Evolutionary conservation across 495 filamentous ascomycete species (phyloP).

Genomic region (Gamarada debralockiae): DNA sequence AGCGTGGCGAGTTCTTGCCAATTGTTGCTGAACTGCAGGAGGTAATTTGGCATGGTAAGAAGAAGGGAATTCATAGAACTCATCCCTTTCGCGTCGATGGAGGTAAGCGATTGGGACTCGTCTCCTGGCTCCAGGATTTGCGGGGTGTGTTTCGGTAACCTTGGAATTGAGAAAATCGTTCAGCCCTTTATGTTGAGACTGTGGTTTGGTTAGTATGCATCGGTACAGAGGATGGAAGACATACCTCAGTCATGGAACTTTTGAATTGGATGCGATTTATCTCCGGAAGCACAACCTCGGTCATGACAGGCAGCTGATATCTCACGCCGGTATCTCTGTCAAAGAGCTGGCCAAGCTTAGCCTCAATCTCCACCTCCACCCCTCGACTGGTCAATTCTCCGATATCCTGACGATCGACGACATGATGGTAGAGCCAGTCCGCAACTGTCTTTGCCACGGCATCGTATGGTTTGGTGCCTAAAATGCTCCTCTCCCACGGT

Average conservation of each 20-base stretch:
- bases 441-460: slow-evolving; percentile 62
- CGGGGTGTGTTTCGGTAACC: slow-evolving; percentile 48
- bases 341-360: slow-evolving; percentile 79
- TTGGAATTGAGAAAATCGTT: slow-evolving; percentile 77
- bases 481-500: slow-evolving; percentile 73
- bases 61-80: slow-evolving; percentile 69
- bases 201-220: slow-evolving; percentile 5
- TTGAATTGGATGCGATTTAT: slow-evolving; percentile 55
- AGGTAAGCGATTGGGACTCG: slow-evolving; percentile 73
- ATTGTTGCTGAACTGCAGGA: slow-evolving; percentile 36
- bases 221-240: slow-evolving; percentile 23
- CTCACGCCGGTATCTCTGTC: slow-evolving; percentile 66
- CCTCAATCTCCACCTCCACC: slow-evolving; percentile 85
- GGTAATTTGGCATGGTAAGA: slow-evolving; percentile 14
- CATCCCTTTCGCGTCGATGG: slow-evolving; percentile 76
- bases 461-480: slow-evolving; percentile 59
- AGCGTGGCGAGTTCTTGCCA: slow-evolving; percentile 41
- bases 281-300: slow-evolving; percentile 62
- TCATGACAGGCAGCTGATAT: slow-evolving; percentile 55
- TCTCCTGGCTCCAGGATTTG: slow-evolving; percentile 29
- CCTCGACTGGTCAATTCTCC: slow-evolving; percentile 50
- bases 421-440: slow-evolving; percentile 69
- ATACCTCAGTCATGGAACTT: slow-evolving; percentile 83
- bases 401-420: slow-evolving; percentile 54
- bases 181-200: slow-evolving; percentile 73